Evolutionary conservation across 768 basidiomycete genomes (phyloP), one percentile per base, ranked within the genome.

Genomic region (Leccinum imitatum): DNA sequence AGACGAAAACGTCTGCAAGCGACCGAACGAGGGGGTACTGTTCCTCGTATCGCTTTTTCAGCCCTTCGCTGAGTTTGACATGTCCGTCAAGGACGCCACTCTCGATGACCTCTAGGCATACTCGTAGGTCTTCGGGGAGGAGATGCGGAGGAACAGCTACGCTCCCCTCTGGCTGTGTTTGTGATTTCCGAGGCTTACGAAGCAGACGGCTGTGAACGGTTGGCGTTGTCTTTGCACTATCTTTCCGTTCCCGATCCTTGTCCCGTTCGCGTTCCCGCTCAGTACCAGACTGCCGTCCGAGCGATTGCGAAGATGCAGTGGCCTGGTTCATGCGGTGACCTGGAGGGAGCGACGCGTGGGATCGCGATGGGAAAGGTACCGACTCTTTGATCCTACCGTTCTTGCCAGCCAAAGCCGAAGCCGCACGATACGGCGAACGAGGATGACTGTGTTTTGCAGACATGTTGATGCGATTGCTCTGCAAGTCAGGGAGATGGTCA

Each of bases 1-100:
- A 84, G 23, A 95, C 91, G 74, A 98, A 98, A n/a, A 98, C 93
- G 67, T 98, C 95, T 57, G 95, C 95, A 41, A 98, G 81, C 30
- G 89, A 91, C 55, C 95, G 82, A 37, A 98, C 95, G 37, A 98
- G 82, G 14, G 95, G 95, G 70, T 91, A 98, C 65, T 98, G 95
- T 65, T 97, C 93, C 57, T 96, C 94, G 63, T 98, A 98, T 46
- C 95, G 82, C 75, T 91, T 95, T 70, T 84, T 85, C 65, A 99
- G 75, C 21, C 90, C 91, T 54, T 91, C 90, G 56, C 87, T 90
- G 35, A 99, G 81, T 65, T 87, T 84, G 66, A 89, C 81, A 74
- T 99, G 97, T 2, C 97, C 96, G 46, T 91, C 87, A 55, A 97
- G 79, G 50, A 98, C 91, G 25, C 92, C 90, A 37, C 84, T 83